Conservation (phyloP, 148 eudicot species). For the Rhododendron williamsianum region DNA sequence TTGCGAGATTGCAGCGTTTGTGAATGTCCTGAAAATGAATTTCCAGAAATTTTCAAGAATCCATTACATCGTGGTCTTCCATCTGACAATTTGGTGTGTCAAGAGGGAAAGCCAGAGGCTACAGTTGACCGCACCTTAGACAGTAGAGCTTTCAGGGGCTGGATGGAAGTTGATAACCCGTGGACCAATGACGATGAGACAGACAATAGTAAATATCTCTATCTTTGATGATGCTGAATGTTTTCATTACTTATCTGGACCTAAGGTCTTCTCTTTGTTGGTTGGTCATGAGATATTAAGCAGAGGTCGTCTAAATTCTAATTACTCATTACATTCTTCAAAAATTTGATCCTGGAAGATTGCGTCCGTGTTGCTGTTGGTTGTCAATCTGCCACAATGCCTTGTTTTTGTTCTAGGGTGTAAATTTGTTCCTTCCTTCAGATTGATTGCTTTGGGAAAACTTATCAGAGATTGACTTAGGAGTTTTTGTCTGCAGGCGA, state of each 20-base stretch:
- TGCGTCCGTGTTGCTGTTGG: not conserved
- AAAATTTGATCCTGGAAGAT: not conserved
- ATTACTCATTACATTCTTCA: not conserved
- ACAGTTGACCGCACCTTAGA: conserved; percentile 84
- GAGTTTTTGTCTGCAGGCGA: conserved; percentile 52
- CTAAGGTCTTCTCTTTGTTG: not conserved
- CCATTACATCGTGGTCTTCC: conserved; percentile 38
- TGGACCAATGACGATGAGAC: conserved; percentile 92
- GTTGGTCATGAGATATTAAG: not conserved
- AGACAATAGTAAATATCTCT: conserved; percentile 52
- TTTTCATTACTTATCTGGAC: not conserved
- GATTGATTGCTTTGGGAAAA: not conserved
- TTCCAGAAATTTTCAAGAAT: conserved; percentile 67
- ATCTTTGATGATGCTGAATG: not conserved
- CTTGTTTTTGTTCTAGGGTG: not conserved
- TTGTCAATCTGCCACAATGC: conserved; percentile 8
- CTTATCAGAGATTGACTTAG: not conserved
- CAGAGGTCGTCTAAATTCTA: not conserved
- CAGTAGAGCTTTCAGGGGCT: conserved; percentile 59
- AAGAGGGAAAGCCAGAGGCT: conserved; percentile 82
- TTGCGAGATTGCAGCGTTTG: conserved; percentile 88
- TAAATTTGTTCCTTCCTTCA: not conserved
- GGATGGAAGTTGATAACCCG: conserved; percentile 77
- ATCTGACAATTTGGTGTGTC: conserved; percentile 65
- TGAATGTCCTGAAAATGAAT: conserved; percentile 86